Percentiles rank a stretch among this genome's conserved stretches.
phyloP scores from a whole-genome alignment of 177 flowering plant species.

The Vitis hybrid region DNA sequence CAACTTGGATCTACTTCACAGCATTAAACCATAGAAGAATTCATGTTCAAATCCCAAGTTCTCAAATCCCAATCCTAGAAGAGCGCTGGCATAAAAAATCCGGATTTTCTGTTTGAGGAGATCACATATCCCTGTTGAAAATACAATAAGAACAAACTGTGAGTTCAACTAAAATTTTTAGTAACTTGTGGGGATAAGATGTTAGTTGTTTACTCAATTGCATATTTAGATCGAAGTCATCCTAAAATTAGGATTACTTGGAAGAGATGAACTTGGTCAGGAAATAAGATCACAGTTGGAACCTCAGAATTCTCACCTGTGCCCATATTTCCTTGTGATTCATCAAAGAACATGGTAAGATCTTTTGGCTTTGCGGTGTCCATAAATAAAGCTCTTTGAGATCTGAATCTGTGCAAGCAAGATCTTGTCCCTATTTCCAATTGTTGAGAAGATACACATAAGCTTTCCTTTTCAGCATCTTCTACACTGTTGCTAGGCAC shows the following conservation, averaged over 20 bases:
- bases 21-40: slow-evolving; percentile 47
- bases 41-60: slow-evolving; percentile 39
- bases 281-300: neutral
- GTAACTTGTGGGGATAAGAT: neutral
- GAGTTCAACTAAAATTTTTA: neutral
- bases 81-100: slow-evolving; percentile 22
- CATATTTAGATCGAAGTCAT: neutral
- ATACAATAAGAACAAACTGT: slow-evolving; percentile 1
- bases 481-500: slow-evolving; percentile 7
- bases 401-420: slow-evolving; percentile 13
- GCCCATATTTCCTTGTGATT: slow-evolving; percentile 14
- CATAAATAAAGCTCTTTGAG: slow-evolving; percentile 27
- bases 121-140: slow-evolving; percentile 27
- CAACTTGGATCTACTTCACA: slow-evolving; percentile 23
- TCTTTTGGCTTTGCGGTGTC: slow-evolving; percentile 11
- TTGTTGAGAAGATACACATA: slow-evolving; percentile 10
- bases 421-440: slow-evolving; percentile 12
- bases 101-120: slow-evolving; percentile 24
- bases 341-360: neutral
- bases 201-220: neutral
- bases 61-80: slow-evolving; percentile 41
- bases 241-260: neutral
- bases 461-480: slow-evolving; percentile 13
- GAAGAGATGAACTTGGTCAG: neutral
- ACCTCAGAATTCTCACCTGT: slow-evolving; percentile 24